Percentiles rank a stretch among this genome's conserved stretches.
Conservation (phyloP, 2,329 filamentous ascomycete species). For the Ceratocystis eucalypticola region DNA sequence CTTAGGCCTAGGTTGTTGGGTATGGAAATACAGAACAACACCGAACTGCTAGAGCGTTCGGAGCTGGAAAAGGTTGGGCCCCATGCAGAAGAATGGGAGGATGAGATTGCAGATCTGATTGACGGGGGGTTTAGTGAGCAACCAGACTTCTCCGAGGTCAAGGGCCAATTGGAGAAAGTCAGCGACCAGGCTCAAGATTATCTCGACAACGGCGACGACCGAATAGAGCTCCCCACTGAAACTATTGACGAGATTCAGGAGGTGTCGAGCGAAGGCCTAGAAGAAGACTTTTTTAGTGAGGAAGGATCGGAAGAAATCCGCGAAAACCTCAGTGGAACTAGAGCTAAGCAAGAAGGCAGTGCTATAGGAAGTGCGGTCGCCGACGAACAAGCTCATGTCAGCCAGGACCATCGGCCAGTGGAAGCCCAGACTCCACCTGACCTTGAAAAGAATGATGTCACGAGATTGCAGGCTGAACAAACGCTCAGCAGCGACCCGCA, state of each 20-base stretch:
- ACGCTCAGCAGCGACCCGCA: neutral
- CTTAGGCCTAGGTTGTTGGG: neutral
- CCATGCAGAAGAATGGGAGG: neutral
- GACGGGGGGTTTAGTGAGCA: neutral
- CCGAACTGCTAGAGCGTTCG: conserved; percentile 19
- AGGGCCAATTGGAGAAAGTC: neutral
- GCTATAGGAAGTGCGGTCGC: no score
- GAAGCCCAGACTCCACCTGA: neutral
- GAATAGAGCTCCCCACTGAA: neutral
- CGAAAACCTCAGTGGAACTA: neutral
- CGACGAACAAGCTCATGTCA: neutral
- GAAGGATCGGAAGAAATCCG: neutral
- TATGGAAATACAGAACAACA: neutral
- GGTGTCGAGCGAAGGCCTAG: neutral
- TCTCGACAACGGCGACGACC: neutral
- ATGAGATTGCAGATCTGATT: neutral
- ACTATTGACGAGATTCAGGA: neutral
- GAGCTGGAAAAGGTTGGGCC: neutral
- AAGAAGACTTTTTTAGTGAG: neutral
- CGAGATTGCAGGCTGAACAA: neutral
- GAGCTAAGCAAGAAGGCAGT: neutral
- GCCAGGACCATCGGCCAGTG: neutral
- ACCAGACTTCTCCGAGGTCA: neutral
- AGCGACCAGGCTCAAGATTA: neutral
- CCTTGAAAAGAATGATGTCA: no score